Base-by-base conservation (phyloP, 495 filamentous ascomycete genomes). In the Podospora pseudoanserina region DNA sequence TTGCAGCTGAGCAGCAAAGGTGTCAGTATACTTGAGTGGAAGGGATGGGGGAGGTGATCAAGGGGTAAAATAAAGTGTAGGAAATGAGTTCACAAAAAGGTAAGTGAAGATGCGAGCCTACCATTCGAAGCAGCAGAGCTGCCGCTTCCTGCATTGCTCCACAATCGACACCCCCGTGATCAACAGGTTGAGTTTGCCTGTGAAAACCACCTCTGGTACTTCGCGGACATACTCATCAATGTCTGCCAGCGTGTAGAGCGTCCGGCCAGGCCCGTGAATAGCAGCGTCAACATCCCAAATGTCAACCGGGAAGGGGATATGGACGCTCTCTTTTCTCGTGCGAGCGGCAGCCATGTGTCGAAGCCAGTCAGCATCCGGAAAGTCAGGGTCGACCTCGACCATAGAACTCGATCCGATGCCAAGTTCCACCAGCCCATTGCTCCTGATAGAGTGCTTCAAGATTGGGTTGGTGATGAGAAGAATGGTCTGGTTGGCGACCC, bases 61-160 rank as follows among this genome's bases (percentile, higher is more conserved):
- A 32, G 7, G 7, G 30, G 30, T 32, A 32, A 7, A 7, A 32
- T 32, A 32, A 32, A 32, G 30, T 5, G 30, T 32, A 32, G 3
- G 30, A 32, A 32, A 32, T 0, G 30, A 7, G 30, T 32, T 7
- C 4, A 7, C 7, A 32, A 32, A 32, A 63, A 4, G 19, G 58
- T 32, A 32, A 32, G 30, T 32, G 30, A 32, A 49, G 9, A 20
- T 4, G 7, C 23, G n/a, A 70, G 9, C 75, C 67, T 74, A 86
- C 86, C 88, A 90, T 76, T 88, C 84, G 11, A 76, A 79, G 66
- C 82, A 84, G 73, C 88, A 83, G 13, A 87, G 80, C 75, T 79
- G 85, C 30, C 74, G 74, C 19, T 83, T 80, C 18, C 80, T 77
- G 68, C 79, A 78, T 62, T 80, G 72, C 18, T 78, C 73, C 54